Evolutionary conservation across 2,329 filamentous ascomycete species (phyloP), one percentile per base, ranked within the genome.

Genomic region (Nemania sp.): DNA sequence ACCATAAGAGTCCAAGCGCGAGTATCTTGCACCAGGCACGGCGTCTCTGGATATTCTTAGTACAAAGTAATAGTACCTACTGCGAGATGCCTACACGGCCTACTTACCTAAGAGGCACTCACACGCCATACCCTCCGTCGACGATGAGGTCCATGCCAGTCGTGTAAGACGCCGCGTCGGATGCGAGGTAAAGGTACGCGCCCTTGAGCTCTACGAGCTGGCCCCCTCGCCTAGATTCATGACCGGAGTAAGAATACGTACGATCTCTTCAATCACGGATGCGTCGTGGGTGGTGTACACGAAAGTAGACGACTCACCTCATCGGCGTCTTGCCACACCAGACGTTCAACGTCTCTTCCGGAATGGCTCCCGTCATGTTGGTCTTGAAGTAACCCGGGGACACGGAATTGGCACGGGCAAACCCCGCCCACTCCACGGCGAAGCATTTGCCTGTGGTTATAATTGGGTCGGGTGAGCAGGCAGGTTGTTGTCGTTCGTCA

Each of bases 311-410:
- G 54, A 77, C 79, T 73, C 68, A 84, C 78, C 86, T 90, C 87
- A 95, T 90, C 10, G 90, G 90, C 42, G 89, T 93, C 82, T 90
- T 93, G 70, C 87, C 85, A 72, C 85, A 87, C 88, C 90, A 93
- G 60, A 90, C 80, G 46, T 83, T 80, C 81, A 91, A 90, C 3
- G 84, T 88, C 68, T 90, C 88, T 9, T 79, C 70, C 0, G 85
- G 79, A 10, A 86, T 81, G 71, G 90, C 91, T 67, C 81, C 77
- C 12, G 86, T 86, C 67, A 93, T 87, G 64, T 91, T 89, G 0
- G 89, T 92, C 56, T 83, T 82, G 67, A 92, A 91, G 73, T 91
- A 92, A 18, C 90, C 89, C 0, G 90, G 90, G 2, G 87, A 90
- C 39, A 93, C 79, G 13, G 83, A 85, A 74, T 93, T 93, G 66